These are phyloP conservation scores for Beauveria bassiana DNA, from an alignment of 2,329 filamentous ascomycete genomes.

Conservation along the genomic window DNA sequence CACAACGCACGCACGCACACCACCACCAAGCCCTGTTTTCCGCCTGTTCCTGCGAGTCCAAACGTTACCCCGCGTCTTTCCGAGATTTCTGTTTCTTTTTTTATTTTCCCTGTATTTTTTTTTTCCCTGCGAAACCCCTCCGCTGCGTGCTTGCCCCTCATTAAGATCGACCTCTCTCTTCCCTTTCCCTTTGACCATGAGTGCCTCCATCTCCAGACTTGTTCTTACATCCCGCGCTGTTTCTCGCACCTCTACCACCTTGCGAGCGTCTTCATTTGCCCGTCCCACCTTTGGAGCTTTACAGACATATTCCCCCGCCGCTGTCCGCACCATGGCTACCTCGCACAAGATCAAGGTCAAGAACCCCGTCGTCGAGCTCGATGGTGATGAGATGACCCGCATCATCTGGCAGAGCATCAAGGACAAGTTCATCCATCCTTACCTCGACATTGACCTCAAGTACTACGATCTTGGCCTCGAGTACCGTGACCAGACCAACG, in stretches of 20 bases:
- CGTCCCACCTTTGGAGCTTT: constrained; percentile 32
- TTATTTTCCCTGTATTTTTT: background rate
- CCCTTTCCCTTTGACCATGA: background rate
- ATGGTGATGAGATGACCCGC: constrained; percentile 93
- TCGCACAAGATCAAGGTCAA: constrained; percentile 94
- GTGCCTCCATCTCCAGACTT: constrained; percentile 2
- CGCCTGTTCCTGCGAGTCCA: background rate
- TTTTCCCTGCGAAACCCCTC: background rate
- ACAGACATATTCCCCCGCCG: constrained; percentile 54
- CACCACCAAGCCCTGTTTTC: background rate
- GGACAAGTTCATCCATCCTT: constrained; percentile 95
- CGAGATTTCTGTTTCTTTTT: background rate
- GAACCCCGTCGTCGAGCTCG: constrained; percentile 96
- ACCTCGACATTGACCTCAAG: constrained; percentile 95
- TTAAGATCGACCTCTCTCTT: background rate
- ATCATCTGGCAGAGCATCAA: constrained; percentile 99
- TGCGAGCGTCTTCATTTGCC: constrained; percentile 21
- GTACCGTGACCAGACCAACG: constrained; percentile 93
- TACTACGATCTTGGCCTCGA: constrained; percentile 92
- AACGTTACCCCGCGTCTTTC: constrained; percentile 11
- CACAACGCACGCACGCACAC: background rate
- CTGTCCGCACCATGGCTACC: constrained; percentile 55
- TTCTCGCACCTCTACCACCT: constrained; percentile 22
- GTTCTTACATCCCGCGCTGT: constrained; percentile 3
- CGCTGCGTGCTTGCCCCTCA: background rate